Base-by-base conservation (phyloP, 1,284 basidiomycete species). In the Ceratorhiza oryzae-sativae region DNA sequence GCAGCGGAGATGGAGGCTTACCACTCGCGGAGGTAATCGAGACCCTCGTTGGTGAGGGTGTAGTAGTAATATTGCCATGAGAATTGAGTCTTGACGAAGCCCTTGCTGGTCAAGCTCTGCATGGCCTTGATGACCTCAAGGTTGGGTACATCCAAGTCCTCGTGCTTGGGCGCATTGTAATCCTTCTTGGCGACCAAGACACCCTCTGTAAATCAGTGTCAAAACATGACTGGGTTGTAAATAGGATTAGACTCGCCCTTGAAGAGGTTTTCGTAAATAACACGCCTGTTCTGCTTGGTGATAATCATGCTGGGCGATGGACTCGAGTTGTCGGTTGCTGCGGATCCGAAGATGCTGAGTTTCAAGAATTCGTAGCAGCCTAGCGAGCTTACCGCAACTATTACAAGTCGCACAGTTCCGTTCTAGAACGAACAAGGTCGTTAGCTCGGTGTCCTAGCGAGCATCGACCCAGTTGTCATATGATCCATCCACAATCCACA, bases 181-280 rank as follows among this genome's bases (percentile, higher is more conserved):
- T 99, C 95, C 87, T 99, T 99, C 87, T 97, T 96, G 80, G 97
- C 97, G 81, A 99, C 97, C 81, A 98, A 86, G 76, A 98, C 97
- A 80, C 97, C 97, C 91, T 98, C 93, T 95, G 77, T 46, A 60
- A 55, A 48, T 27, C 30, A 55, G 8, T 71, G 62, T 34, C 46
- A 45, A 23, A 39, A 20, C 49, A 42, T 23, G 18, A 45, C 20
- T 30, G 30, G n/a, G 25, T 48, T 18, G n/a, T 61, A 25, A 25
- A 53, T 45, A 18, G 13, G 8, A 12, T 20, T 6, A 48, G 6
- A 34, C 88, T 77, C 76, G 93, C 93, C 95, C 85, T 96, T 96
- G 92, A 98, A 98, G 87, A 98, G 94, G 86, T 91, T 91, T 86
- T 98, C 95, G 87, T 96, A 96, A 86, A 97, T 96, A 81, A 85